Percentiles rank a stretch among this genome's conserved stretches.
Conservation (phyloP, 129 eudicot species). For the Chrysanthemum lavandulifolium region DNA sequence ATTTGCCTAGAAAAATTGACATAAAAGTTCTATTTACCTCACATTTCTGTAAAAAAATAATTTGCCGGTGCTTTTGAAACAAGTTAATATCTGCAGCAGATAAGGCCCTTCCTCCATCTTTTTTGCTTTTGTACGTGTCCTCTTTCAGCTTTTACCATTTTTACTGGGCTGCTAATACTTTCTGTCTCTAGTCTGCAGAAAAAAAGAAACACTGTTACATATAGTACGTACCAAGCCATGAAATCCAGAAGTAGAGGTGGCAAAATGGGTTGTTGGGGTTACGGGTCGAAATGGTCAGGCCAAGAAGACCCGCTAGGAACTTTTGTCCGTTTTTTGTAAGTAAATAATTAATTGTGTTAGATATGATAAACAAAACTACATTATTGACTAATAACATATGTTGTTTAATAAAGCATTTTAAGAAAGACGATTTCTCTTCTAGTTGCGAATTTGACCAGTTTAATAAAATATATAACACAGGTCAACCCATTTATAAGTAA, state of each 20-base stretch:
- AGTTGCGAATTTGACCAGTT: too few relatives aligned
- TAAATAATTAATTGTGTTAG: too few relatives aligned
- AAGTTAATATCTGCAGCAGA: slow-evolving; percentile 80
- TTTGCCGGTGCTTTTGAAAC: not conserved
- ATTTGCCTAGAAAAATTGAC: not conserved
- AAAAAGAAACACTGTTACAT: not conserved
- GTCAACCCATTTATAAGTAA: too few relatives aligned
- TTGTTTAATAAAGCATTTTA: too few relatives aligned
- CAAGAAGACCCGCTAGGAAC: too few relatives aligned
- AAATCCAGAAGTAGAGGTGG: not conserved
- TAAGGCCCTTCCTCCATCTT: slow-evolving; percentile 63
- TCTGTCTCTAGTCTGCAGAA: slow-evolving; percentile 62
- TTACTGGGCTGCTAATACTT: slow-evolving; percentile 79
- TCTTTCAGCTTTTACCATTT: slow-evolving; percentile 70
- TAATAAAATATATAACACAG: too few relatives aligned
- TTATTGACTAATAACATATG: too few relatives aligned
- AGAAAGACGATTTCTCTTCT: too few relatives aligned
- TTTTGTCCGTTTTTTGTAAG: too few relatives aligned
- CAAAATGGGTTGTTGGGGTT: not conserved
- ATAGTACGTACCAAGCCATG: not conserved
- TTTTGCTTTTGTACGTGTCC: slow-evolving; percentile 45
- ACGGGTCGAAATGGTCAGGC: not conserved
- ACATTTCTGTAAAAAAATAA: not conserved
- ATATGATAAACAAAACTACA: too few relatives aligned
- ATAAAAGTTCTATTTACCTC: not conserved